phyloP scores from a whole-genome alignment of 257 asterid species.

The Lycium ferocissimum region DNA sequence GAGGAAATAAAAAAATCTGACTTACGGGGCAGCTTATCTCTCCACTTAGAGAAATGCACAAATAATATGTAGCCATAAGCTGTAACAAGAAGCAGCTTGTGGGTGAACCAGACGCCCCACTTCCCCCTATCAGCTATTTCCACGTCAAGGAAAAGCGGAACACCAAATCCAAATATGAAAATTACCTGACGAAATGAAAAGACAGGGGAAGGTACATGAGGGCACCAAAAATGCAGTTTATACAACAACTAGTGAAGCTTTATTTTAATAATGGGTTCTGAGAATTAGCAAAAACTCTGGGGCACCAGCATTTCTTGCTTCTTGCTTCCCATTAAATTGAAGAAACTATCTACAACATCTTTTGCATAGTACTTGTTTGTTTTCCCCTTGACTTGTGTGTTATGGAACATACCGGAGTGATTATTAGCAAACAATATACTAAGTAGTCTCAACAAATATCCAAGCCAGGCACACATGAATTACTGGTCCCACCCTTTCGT shows the following conservation, averaged over 20 bases:
- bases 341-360: constrained; percentile 5
- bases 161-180: constrained; percentile 75
- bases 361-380: not conserved
- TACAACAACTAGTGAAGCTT: not conserved
- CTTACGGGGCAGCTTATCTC: constrained; percentile 93
- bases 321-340: not conserved
- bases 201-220: not conserved
- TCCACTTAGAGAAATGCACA: constrained; percentile 95
- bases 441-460: not conserved
- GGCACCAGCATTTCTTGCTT: not conserved
- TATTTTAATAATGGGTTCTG: not conserved
- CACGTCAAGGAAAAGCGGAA: constrained; percentile 64
- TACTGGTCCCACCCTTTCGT: constrained; percentile 19
- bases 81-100: constrained; percentile 63
- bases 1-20: constrained; percentile 21
- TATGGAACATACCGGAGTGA: not conserved
- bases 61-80: constrained; percentile 80
- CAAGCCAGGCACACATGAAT: not conserved
- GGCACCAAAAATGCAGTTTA: not conserved
- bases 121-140: constrained; percentile 67
- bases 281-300: not conserved
- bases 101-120: constrained; percentile 67
- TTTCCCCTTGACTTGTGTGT: not conserved
- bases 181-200: constrained; percentile 57
- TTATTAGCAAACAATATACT: constrained; percentile 1